These are phyloP conservation scores for Pyricularia sp. DNA, from an alignment of 2,329 filamentous ascomycete species.

Conservation along the genomic window DNA sequence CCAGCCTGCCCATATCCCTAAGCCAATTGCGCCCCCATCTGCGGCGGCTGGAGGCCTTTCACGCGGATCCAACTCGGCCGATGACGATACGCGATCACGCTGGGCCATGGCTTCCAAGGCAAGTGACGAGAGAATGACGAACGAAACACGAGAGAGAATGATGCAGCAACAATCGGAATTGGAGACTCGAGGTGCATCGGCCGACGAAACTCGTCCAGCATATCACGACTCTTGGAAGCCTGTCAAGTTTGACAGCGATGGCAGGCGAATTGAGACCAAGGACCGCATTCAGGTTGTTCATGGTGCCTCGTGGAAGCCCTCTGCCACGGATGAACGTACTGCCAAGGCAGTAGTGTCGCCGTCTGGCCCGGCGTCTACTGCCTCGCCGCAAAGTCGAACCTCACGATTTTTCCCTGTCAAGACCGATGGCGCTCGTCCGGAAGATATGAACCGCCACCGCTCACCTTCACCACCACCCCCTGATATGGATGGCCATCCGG, in stretches of 20 bases:
- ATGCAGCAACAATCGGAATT: constrained; percentile 30
- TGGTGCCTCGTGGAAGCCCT: constrained; percentile 7
- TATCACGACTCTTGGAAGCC: constrained; percentile 44
- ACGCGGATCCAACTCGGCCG: neutral
- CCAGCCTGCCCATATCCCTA: constrained; percentile 18
- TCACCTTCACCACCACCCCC: constrained; percentile 63
- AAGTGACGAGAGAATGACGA: constrained; percentile 31
- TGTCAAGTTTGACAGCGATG: constrained; percentile 21
- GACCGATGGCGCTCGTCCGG: neutral
- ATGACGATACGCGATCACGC: constrained; percentile 5
- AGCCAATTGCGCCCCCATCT: constrained; percentile 5
- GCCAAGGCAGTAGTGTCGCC: constrained; percentile 2
- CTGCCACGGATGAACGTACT: constrained; percentile 7
- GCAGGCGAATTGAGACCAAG: constrained; percentile 19
- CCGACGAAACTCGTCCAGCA: constrained; percentile 30
- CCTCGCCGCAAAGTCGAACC: constrained; percentile 32
- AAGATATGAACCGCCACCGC: constrained; percentile 21
- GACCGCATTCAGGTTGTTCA: constrained; percentile 16
- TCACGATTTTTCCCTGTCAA: constrained; percentile 47
- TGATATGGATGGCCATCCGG: constrained; percentile 56
- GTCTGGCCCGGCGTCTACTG: constrained; percentile 7
- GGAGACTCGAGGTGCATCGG: constrained; percentile 28
- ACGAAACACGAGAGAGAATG: constrained; percentile 24
- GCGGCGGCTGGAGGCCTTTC: neutral
- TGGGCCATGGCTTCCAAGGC: constrained; percentile 31